A percentile compares a stretch with the other conserved stretches of the same genome.
These are phyloP conservation scores for Ocimum tenuiflorum DNA, from an alignment of 257 asterid genomes.

Conservation along the genomic window DNA sequence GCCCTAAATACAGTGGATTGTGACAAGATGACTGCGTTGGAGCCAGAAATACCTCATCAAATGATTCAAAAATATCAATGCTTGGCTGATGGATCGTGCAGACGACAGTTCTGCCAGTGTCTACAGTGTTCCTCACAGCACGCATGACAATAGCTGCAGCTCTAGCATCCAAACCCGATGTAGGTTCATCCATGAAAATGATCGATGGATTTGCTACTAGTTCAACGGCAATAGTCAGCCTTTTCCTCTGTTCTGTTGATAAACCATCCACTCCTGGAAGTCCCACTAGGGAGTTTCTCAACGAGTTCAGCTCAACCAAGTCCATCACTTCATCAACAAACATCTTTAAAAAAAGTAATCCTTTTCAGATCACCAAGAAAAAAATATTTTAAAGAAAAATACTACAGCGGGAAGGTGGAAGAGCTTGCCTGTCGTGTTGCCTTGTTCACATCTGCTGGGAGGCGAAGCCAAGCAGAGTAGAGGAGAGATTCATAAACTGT, in stretches of 20 bases:
- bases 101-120: slow-evolving; percentile 63
- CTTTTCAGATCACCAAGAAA: neutral
- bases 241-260: slow-evolving; percentile 59
- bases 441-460: slow-evolving; percentile 45
- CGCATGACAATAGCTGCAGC: slow-evolving; percentile 76
- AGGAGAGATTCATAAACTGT: slow-evolving; percentile 55
- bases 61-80: slow-evolving; percentile 61
- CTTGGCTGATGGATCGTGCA: slow-evolving; percentile 75
- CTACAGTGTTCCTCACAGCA: slow-evolving; percentile 62
- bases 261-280: slow-evolving; percentile 64
- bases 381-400: neutral
- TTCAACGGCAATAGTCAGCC: slow-evolving; percentile 65
- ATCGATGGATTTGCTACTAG: slow-evolving; percentile 63
- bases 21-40: neutral
- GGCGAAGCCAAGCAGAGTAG: slow-evolving; percentile 68
- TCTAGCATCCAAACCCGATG: slow-evolving; percentile 66
- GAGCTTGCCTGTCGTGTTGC: slow-evolving; percentile 36
- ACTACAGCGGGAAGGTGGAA: neutral
- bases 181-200: slow-evolving; percentile 75
- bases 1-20: neutral
- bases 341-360: slow-evolving; percentile 34
- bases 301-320: slow-evolving; percentile 44
- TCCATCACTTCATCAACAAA: slow-evolving; percentile 76
- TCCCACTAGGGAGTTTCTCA: slow-evolving; percentile 48
- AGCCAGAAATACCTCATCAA: slow-evolving; percentile 44